Evolutionary conservation across 148 eudicot genomes (phyloP), one percentile per base, ranked within the genome.

Genomic region (Chenopodium formosanum): DNA sequence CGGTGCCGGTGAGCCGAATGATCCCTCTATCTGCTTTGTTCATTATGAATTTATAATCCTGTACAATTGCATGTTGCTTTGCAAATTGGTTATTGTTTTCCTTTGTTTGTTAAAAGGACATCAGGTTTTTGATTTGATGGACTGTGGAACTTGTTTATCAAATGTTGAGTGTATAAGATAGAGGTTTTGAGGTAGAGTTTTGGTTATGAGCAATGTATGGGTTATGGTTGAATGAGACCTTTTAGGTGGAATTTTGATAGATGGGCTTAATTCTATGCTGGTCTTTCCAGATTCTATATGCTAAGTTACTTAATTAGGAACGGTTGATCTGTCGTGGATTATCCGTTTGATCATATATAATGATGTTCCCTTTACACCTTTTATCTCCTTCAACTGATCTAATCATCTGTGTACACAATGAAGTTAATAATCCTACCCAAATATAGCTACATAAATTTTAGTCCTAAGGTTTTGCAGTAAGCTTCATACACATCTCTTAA

Each of bases 1-100:
- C 63, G 99, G 99, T 79, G 97, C 98, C 83, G 99, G 99, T 94
- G 64, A 81, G 86, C 20, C 10, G 40, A 74, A 9, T 50, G 75
- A 22, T 22, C 19, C 48, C 16, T 70, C 66, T 72, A 70, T 48
- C 23, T 80, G 23, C 19, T 47, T 77, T 80, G 67, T 76, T 67
- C 47, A 16, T 53, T 31, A n/a, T 32, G 2, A 32, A 32, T 32
- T 32, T 32, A 40, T 32, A 31, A 44, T 80, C 48, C 25, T 53
- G 48, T 73, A 8, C 56, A 16, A 14, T 80, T 58, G 70, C 37
- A 58, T 56, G 53, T 20, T 37, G 64, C 70, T 58, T 44, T 58
- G 22, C 31, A 34, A 23, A 34, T 60, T n/a, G 68, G n/a, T 34
- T 29, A 74, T 47, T 23, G 40, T 50, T 32, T 81, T 65, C 13